These are phyloP conservation scores for Cordyceps pruinosa DNA, from an alignment of 2,329 filamentous ascomycete species.

Conservation along the genomic window DNA sequence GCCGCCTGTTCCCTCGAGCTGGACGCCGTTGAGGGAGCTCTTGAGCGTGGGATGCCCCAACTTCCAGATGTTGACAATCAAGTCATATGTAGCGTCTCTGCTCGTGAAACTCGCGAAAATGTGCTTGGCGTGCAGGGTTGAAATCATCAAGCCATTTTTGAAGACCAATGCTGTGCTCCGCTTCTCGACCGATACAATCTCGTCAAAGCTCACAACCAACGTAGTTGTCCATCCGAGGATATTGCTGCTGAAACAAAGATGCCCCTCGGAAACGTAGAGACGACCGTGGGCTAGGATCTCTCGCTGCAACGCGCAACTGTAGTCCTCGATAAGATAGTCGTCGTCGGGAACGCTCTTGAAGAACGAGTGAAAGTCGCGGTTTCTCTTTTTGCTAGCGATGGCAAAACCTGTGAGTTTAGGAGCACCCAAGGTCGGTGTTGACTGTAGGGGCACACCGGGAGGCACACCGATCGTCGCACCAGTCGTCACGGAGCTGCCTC, in stretches of 20 bases:
- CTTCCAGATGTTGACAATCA: slow-evolving; percentile 98
- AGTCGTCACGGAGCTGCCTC: slow-evolving; percentile 73
- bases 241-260: slow-evolving; percentile 98
- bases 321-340: slow-evolving; percentile 96
- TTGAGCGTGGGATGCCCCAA: slow-evolving; percentile 87
- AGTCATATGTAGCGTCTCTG: slow-evolving; percentile 90
- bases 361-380: slow-evolving; percentile 85
- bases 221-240: slow-evolving; percentile 98
- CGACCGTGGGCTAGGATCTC: slow-evolving; percentile 93
- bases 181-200: slow-evolving; percentile 95
- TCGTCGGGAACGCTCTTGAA: slow-evolving; percentile 98
- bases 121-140: slow-evolving; percentile 90
- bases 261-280: slow-evolving; percentile 92
- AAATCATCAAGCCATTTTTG: slow-evolving; percentile 95
- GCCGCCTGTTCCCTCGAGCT: slow-evolving; percentile 71
- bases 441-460: slow-evolving; percentile 56
- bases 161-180: slow-evolving; percentile 92
- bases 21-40: slow-evolving; percentile 84
- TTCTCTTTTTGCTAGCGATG: slow-evolving; percentile 91
- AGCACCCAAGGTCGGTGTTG: slow-evolving; percentile 48
- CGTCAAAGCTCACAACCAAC: slow-evolving; percentile 95
- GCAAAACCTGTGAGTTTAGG: slow-evolving; percentile 90
- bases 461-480: slow-evolving; percentile 61
- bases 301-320: slow-evolving; percentile 90
- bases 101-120: slow-evolving; percentile 93